These are phyloP conservation scores for Dictyostelium citrinum DNA, from an alignment of 78 protist species.

Conservation along the genomic window DNA sequence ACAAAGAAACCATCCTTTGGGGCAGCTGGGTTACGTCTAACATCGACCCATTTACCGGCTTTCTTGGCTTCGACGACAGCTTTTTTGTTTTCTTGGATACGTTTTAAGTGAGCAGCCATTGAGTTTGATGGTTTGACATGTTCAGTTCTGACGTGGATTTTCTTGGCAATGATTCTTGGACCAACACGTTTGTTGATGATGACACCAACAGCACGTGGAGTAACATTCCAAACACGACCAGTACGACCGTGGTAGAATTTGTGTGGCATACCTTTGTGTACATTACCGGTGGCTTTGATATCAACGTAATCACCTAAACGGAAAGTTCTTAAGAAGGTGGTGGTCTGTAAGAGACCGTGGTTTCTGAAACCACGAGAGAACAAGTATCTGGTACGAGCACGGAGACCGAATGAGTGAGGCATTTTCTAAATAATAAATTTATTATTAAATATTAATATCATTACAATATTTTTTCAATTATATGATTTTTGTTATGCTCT, in stretches of 20 bases:
- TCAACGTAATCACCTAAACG: conserved; percentile 97
- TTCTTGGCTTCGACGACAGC: conserved; percentile 17
- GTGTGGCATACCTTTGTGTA: conserved; percentile 99
- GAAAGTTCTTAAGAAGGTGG: conserved; percentile 89
- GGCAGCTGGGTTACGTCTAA: conserved; percentile 43
- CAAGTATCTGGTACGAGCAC: conserved; percentile 94
- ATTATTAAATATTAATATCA: background rate
- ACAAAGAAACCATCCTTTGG: conserved; percentile 75
- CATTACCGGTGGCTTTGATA: conserved; percentile 92
- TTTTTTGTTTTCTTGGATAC: conserved; percentile 73
- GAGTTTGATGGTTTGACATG: conserved; percentile 97
- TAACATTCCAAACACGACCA: conserved; percentile 99
- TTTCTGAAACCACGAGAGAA: conserved; percentile 94
- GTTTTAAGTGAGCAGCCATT: conserved; percentile 91
- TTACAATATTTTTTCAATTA: background rate
- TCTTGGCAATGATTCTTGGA: conserved; percentile 96
- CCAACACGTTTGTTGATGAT: conserved; percentile 97
- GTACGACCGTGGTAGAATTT: conserved; percentile 99
- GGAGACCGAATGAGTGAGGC: conserved; percentile 96
- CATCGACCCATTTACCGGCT: background rate
- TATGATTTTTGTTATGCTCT: too few relatives aligned
- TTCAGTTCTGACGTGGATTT: conserved; percentile 99
- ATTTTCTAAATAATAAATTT: conserved; percentile 46
- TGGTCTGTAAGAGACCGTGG: conserved; percentile 87
- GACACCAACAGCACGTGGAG: conserved; percentile 99